Conservation (phyloP, 2,329 filamentous ascomycete genomes). For the Calycina herbarum region DNA sequence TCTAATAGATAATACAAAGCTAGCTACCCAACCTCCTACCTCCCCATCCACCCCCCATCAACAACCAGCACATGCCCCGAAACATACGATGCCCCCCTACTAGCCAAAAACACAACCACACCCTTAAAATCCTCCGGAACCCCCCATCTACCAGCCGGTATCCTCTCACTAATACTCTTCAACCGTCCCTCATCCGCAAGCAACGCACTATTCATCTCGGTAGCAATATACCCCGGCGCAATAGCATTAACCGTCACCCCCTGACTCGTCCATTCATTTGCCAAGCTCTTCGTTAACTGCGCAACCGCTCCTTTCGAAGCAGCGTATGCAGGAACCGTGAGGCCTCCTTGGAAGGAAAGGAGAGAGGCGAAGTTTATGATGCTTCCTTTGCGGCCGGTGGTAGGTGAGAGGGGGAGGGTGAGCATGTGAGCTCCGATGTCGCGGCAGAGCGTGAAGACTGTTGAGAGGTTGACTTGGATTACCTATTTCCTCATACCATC, state of each 20-base stretch:
- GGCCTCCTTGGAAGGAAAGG: slow-evolving; percentile 85
- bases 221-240: slow-evolving; percentile 85
- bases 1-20: background rate
- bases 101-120: slow-evolving; percentile 73
- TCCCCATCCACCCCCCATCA: slow-evolving; percentile 90
- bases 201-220: slow-evolving; percentile 90
- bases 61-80: slow-evolving; percentile 80
- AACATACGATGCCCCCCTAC: slow-evolving; percentile 76
- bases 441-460: slow-evolving; percentile 76
- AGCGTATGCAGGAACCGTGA: slow-evolving; percentile 86
- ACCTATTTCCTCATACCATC: slow-evolving; percentile 41
- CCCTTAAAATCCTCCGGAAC: slow-evolving; percentile 86
- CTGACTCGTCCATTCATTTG: slow-evolving; percentile 81
- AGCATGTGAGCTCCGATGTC: slow-evolving; percentile 82
- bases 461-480: slow-evolving; percentile 81
- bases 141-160: slow-evolving; percentile 84
- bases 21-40: background rate
- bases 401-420: slow-evolving; percentile 59
- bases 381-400: slow-evolving; percentile 66
- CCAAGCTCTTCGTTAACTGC: slow-evolving; percentile 65
- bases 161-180: slow-evolving; percentile 73
- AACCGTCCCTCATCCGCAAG: slow-evolving; percentile 70
- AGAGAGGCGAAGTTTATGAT: slow-evolving; percentile 86
- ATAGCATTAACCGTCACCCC: slow-evolving; percentile 86
- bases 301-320: slow-evolving; percentile 82